These are phyloP conservation scores for Naganishia albida DNA, from an alignment of 1,284 basidiomycete genomes.

Conservation along the genomic window DNA sequence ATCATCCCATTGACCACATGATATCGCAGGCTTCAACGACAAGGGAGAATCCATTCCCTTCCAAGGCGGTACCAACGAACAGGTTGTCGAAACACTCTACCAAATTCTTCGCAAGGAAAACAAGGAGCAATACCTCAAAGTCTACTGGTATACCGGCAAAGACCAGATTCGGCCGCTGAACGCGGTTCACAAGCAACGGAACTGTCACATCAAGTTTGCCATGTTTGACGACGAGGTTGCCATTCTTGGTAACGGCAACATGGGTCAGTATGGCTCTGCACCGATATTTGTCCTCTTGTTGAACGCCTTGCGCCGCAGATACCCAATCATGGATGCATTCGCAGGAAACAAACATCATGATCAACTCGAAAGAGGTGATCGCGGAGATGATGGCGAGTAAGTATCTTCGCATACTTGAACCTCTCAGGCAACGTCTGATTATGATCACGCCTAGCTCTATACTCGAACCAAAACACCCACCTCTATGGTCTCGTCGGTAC, in stretches of 20 bases:
- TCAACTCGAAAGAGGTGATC: constrained; percentile 65
- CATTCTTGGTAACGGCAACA: constrained; percentile 62
- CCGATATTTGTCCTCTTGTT: constrained; percentile 5
- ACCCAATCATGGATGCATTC: constrained; percentile 78
- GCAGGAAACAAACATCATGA: constrained; percentile 74
- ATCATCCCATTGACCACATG: not conserved
- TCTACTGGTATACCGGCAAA: constrained; percentile 62
- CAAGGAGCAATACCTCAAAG: constrained; percentile 62
- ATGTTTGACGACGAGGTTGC: constrained; percentile 69
- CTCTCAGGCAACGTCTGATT: not conserved
- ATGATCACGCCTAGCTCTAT: constrained; percentile 53
- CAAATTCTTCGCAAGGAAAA: constrained; percentile 58
- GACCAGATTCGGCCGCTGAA: constrained; percentile 72
- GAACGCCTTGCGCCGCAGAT: constrained; percentile 45
- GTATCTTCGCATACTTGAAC: constrained; percentile 1
- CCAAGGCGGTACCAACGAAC: constrained; percentile 78
- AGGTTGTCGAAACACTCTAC: constrained; percentile 69
- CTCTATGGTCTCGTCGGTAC: constrained; percentile 64
- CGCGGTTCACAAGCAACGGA: constrained; percentile 70
- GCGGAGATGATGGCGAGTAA: constrained; percentile 63
- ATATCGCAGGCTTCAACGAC: constrained; percentile 62
- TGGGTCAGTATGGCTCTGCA: constrained; percentile 35
- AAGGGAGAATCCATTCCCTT: constrained; percentile 66
- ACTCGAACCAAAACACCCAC: constrained; percentile 70
- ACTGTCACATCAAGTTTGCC: constrained; percentile 77